phyloP scores from a whole-genome alignment of 345 rosid species.

The Eucalyptus marginata region DNA sequence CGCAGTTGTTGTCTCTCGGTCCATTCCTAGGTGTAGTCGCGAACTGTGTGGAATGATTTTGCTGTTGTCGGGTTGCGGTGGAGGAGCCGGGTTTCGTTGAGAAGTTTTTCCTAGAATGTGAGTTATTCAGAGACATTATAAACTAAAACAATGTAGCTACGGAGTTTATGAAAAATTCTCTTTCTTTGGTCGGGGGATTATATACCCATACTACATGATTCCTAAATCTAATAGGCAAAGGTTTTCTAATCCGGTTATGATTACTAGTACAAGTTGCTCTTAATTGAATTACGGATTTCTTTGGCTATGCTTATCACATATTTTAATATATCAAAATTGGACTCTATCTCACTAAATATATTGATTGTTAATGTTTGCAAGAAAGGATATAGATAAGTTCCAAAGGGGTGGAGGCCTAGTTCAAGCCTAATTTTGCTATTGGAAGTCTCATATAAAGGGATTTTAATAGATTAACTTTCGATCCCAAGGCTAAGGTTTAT shows the following conservation, averaged over 20 bases:
- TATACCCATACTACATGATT: no score
- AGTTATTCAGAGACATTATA: no score
- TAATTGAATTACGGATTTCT: background rate
- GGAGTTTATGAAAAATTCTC: no score
- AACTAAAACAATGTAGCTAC: no score
- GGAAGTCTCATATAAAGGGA: background rate
- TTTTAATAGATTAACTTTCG: background rate
- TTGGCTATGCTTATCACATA: background rate
- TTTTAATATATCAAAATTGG: background rate
- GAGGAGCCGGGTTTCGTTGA: background rate
- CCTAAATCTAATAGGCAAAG: no score
- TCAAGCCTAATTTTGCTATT: background rate
- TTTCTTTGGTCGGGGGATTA: no score
- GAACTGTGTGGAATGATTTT: background rate
- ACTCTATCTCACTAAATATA: background rate
- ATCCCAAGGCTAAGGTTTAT: background rate
- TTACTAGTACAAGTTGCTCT: no score
- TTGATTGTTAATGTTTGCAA: background rate
- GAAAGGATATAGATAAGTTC: background rate
- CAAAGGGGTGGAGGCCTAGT: fast-evolving
- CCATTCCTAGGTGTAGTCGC: fast-evolving
- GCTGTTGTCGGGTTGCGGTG: background rate
- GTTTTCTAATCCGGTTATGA: no score
- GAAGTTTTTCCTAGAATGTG: background rate
- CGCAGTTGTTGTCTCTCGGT: fast-evolving